A percentile compares a stretch with the other conserved stretches of the same genome.
phyloP scores from a whole-genome alignment of 805 yeast genomes.

The Wickerhamiella hasegawae region DNA sequence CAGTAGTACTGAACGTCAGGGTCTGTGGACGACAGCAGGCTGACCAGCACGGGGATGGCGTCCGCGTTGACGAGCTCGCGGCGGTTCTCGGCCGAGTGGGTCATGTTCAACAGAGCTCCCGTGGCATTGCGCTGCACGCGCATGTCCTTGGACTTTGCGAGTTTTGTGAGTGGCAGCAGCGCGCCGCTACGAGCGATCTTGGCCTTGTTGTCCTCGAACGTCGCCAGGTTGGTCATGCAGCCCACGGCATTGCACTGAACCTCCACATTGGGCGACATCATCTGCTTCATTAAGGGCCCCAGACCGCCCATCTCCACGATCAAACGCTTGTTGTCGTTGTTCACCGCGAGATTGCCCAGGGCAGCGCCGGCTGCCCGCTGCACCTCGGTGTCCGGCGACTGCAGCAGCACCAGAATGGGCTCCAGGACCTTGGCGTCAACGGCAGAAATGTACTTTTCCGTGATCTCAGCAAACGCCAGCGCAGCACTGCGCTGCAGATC shows the following conservation, averaged over 20 bases:
- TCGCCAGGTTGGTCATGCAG: conserved; percentile 93
- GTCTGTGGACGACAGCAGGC: conserved; percentile 69
- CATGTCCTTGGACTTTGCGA: conserved; percentile 86
- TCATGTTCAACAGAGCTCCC: conserved; percentile 95
- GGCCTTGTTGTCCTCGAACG: conserved; percentile 92
- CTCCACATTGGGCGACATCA: conserved; percentile 94
- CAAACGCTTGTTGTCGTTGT: conserved; percentile 80
- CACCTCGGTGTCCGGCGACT: conserved; percentile 80
- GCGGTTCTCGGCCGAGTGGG: conserved; percentile 92
- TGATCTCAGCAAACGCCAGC: conserved; percentile 93
- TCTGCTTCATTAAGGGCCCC: conserved; percentile 89
- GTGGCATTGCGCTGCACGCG: conserved; percentile 98
- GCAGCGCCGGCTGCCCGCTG: conserved; percentile 99
- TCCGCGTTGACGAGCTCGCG: conserved; percentile 95
- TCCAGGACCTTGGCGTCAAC: conserved; percentile 85
- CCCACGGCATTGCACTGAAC: conserved; percentile 99
- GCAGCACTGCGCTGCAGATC: conserved; percentile 96
- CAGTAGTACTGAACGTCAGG: conserved; percentile 97
- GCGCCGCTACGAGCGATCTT: conserved; percentile 96
- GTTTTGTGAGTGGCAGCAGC: conserved; percentile 77
- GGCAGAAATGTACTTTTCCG: conserved; percentile 77
- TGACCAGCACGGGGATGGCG: conserved; percentile 90
- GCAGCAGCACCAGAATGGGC: conserved; percentile 77
- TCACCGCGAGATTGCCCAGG: conserved; percentile 92
- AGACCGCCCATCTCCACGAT: conserved; percentile 98